Evolutionary conservation across 768 basidiomycete species (phyloP).

Genomic region (Holtermannia corniformis): DNA sequence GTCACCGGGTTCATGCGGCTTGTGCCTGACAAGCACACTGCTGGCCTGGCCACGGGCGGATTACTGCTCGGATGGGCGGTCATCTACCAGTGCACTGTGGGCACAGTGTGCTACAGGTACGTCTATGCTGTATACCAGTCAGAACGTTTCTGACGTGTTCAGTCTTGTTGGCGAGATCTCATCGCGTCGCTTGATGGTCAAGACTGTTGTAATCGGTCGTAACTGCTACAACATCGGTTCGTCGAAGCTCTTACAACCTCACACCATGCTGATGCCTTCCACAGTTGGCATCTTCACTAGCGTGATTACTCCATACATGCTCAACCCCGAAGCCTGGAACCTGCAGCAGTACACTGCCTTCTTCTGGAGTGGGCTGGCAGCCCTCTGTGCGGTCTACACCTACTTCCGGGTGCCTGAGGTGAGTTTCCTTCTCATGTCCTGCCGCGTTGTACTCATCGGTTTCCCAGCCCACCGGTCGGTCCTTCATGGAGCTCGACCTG

Average conservation of each 20-base stretch:
- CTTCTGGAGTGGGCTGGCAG: conserved; percentile 20
- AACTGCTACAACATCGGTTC: conserved; percentile 19
- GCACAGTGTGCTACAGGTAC: conserved; percentile 31
- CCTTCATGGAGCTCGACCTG: conserved; percentile 42
- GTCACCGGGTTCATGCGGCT: conserved; percentile 35
- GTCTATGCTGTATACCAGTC: not conserved
- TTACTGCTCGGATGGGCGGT: conserved; percentile 40
- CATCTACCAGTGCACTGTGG: conserved; percentile 37
- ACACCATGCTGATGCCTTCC: not conserved
- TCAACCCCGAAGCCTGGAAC: conserved; percentile 33
- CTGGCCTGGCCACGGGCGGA: conserved; percentile 32
- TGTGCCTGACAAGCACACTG: conserved; percentile 14
- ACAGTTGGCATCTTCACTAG: conserved; percentile 17
- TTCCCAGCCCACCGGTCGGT: conserved; percentile 9
- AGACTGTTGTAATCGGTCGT: conserved; percentile 33
- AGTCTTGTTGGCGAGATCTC: conserved; percentile 36
- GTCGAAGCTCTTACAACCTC: not conserved
- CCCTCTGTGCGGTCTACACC: conserved; percentile 24
- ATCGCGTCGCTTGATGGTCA: conserved; percentile 38
- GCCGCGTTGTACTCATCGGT: no score
- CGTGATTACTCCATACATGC: conserved; percentile 31
- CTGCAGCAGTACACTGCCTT: conserved; percentile 27
- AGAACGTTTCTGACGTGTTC: conserved; percentile 1
- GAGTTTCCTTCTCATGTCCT: no score
- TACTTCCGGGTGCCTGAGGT: conserved; percentile 29